These are phyloP conservation scores for Aspergillus ustus DNA, from an alignment of 2,329 filamentous ascomycete species.

Conservation along the genomic window DNA sequence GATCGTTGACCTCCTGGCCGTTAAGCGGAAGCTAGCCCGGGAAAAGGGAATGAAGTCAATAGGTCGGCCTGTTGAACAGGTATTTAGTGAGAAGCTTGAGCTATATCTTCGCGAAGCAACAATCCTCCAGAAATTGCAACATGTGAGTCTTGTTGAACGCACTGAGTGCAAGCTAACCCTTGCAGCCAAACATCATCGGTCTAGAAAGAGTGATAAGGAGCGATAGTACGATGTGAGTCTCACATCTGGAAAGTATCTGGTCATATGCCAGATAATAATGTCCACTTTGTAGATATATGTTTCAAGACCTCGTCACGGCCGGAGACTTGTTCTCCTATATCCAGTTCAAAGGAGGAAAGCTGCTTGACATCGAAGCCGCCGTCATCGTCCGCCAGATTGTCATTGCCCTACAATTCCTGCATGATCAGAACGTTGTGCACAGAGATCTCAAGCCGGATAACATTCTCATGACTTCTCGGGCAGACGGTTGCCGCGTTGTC, in stretches of 20 bases:
- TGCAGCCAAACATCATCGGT: conserved; percentile 62
- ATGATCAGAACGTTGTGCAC: conserved; percentile 60
- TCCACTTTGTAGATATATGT: conserved; percentile 55
- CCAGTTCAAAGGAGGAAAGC: conserved; percentile 51
- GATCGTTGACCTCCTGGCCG: conserved; percentile 43
- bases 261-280: conserved; percentile 16
- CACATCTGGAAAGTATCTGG: not conserved
- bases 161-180: conserved; percentile 5
- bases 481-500: conserved; percentile 57
- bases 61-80: not conserved
- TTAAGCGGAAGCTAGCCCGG: conserved; percentile 23
- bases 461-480: conserved; percentile 61
- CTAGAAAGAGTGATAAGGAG: conserved; percentile 62
- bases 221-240: conserved; percentile 53
- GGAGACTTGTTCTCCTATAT: conserved; percentile 67
- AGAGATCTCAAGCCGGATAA: conserved; percentile 69
- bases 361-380: conserved; percentile 57
- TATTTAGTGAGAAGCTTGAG: conserved; percentile 30
- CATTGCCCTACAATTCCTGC: conserved; percentile 63
- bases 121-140: conserved; percentile 57
- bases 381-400: conserved; percentile 61
- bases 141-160: conserved; percentile 43
- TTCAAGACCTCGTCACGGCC: conserved; percentile 63
- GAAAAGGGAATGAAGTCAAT: not conserved
- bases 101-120: conserved; percentile 46